A percentile compares a stretch with the other conserved stretches of the same genome.
phyloP scores from a whole-genome alignment of 352 stramenopile species.

The Phytophthora palmivora region DNA sequence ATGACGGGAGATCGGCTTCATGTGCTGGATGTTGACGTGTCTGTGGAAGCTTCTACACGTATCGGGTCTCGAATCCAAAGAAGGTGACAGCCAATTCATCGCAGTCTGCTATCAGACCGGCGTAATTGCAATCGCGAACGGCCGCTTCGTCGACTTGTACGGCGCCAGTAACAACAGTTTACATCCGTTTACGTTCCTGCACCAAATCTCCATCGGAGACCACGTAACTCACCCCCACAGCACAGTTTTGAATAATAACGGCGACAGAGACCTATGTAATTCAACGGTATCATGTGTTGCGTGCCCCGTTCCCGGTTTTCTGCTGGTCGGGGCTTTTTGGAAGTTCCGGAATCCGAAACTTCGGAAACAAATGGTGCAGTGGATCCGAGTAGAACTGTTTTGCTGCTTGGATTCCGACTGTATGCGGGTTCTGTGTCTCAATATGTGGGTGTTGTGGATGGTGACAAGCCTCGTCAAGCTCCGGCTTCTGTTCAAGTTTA shows the following conservation, averaged over 20 bases:
- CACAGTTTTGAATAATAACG: not conserved
- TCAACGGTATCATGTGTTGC: constrained; percentile 43
- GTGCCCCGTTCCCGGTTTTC: constrained; percentile 49
- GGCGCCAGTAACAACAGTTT: constrained; percentile 12
- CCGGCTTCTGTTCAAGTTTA: constrained; percentile 39
- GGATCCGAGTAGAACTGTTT: not conserved
- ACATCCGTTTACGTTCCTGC: constrained; percentile 41
- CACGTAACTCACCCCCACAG: constrained; percentile 19
- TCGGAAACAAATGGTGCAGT: not conserved
- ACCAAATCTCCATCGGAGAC: constrained; percentile 51
- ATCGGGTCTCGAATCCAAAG: not conserved
- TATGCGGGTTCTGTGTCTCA: constrained; percentile 32
- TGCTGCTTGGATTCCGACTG: constrained; percentile 62
- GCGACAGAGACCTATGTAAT: not conserved
- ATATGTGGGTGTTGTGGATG: constrained; percentile 1
- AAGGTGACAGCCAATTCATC: constrained; percentile 33
- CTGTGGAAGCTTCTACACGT: constrained; percentile 13
- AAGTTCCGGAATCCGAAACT: constrained; percentile 20
- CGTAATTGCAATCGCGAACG: constrained; percentile 54
- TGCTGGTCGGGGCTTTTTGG: constrained; percentile 48
- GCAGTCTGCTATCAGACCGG: constrained; percentile 45
- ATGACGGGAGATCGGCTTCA: constrained; percentile 34
- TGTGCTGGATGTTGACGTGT: constrained; percentile 27
- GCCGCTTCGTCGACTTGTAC: constrained; percentile 63
- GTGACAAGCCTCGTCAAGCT: not conserved